Base-by-base conservation (phyloP, 2,329 filamentous ascomycete species). In the Diaporthe humulicola region DNA sequence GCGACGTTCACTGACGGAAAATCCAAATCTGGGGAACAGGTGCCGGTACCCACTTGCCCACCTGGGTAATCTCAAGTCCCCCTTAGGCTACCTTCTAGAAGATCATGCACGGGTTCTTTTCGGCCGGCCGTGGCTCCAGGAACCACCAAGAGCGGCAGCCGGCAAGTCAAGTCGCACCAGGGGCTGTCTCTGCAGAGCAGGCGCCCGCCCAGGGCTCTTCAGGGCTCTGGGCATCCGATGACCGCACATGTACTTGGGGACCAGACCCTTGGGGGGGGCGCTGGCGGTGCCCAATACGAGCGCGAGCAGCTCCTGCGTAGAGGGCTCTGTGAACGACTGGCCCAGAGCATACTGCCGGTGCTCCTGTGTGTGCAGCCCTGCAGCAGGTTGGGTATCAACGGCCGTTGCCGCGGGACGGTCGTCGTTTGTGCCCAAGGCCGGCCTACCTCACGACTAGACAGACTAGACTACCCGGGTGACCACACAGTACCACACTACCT, bases 351-450 rank as follows among this genome's bases (percentile, higher is more conserved):
- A 36, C 64, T 69, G 17, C 30, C n/a, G 33, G n/a, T 69, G 64
- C 64, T 64, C 60, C 28, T 40, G 33, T 54, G 64, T 30, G 45
- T 77, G 74, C 78, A 75, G 79, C 78, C 79, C 77, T 78, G 77
- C 77, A 73, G 70, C 50, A 79, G 77, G 77, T 80, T 79, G 79
- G 79, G 81, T 81, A 82, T 78, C 79, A 80, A 83, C 77, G 81
- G 78, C 78, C 77, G 74, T 79, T 36, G 60, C 50, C 57, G 67
- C 28, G 73, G 48, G 38, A 76, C 48, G 48, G 76, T 64, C 76
- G 80, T 75, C 75, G 76, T 81, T 79, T 78, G 73, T 81, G 80
- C 81, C 81, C 81, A 81, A 82, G 30, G 67, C 64, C 54, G 56
- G 52, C 25, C 57, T 69, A 25, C 48, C 64, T 67, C 45, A 67